Conservation (phyloP, 106 monocot species). For the Iris macrosiphon region DNA sequence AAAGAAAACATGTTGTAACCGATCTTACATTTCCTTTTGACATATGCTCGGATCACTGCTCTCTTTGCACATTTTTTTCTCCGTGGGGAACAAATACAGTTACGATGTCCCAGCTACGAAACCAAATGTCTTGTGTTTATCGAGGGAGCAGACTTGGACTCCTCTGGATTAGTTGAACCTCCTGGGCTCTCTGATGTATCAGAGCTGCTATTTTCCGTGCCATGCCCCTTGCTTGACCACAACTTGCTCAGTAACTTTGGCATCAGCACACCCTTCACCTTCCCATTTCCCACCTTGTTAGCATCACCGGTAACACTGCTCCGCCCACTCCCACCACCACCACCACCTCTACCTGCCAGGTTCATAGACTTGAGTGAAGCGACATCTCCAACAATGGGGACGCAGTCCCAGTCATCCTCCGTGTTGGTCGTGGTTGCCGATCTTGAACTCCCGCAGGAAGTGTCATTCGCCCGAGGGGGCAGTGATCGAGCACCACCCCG, state of each 20-base stretch:
- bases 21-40: no score
- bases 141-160: conserved; percentile 36
- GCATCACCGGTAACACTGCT: neutral
- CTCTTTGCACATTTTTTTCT: no score
- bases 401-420: conserved; percentile 36
- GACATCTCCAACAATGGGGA: conserved; percentile 11
- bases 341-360: conserved; percentile 15
- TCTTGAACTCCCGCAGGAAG: conserved; percentile 40
- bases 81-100: no score
- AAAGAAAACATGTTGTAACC: no score
- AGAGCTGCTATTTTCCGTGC: conserved; percentile 21
- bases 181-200: conserved; percentile 49
- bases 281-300: conserved; percentile 4
- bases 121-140: conserved; percentile 28
- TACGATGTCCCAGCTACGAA: no score
- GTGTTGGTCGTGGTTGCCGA: conserved; percentile 46
- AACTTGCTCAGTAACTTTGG: conserved; percentile 50
- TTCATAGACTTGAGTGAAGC: conserved; percentile 27
- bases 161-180: conserved; percentile 31
- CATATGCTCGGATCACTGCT: no score
- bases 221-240: conserved; percentile 9
- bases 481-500: conserved; percentile 6
- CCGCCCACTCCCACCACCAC: neutral
- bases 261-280: conserved; percentile 34
- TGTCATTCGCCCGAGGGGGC: conserved; percentile 22